Base-by-base conservation (phyloP, 805 yeast genomes). In the Henningerozyma blattae region DNA sequence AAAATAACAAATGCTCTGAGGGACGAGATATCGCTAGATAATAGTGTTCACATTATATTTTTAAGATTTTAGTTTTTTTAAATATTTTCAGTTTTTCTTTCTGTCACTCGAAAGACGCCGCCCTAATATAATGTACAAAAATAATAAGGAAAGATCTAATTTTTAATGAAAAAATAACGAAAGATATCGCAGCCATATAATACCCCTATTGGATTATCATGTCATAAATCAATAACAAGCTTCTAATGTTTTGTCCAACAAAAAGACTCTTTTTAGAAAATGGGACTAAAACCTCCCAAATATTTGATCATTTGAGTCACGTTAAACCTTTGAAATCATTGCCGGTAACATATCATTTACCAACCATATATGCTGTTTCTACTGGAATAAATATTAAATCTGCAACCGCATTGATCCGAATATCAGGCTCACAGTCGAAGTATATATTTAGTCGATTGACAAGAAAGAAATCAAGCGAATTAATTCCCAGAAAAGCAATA, bases 361-460 rank as follows among this genome's bases (percentile, higher is more conserved):
- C 91, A 8, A 91, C 98, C 0, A 77, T 91, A 1, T 91, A 79
- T 61, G 98, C 98, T 0, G 60, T 86, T 14, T 84, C 97, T 0
- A 89, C 97, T 0, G 75, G 80, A 7, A 72, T 81, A 0, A 76
- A 85, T 3, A 47, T 45, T 1, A 67, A 78, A 38, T 70, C 96
- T 0, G 98, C 96, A 0, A 75, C 91, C 17, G 94, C 86, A 0
- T 84, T 91, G 1, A 66, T 91, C 4, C 64, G 98, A 32, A 61
- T 87, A 0, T 75, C 94, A 1, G 98, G 98, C 0, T 62, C 85
- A 0, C 70, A 70, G 17, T 65, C 82, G 3, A 33, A 45, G 15
- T 38, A 49, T 37, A 62, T 80, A 1, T 70, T 64, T 34, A 45
- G 63, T 8, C 39, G 48, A 17, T 58, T 85, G 18, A 75, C 87